These are phyloP conservation scores for Bacterosira constricta DNA, from an alignment of 108 stramenopile species.

Conservation along the genomic window DNA sequence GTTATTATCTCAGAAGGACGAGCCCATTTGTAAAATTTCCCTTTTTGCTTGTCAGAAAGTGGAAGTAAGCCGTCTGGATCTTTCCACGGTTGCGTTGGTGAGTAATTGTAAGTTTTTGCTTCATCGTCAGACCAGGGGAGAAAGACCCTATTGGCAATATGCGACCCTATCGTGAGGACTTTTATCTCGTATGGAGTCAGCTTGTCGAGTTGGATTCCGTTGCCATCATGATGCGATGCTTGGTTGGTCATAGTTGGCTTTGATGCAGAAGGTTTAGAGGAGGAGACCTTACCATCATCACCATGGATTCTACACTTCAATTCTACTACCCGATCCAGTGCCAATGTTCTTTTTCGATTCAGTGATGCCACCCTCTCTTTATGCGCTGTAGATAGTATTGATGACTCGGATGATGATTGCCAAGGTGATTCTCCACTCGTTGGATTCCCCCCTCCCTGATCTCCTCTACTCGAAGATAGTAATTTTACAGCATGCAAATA, in stretches of 20 bases:
- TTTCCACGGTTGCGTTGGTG: constrained; percentile 17
- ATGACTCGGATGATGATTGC: too few relatives aligned
- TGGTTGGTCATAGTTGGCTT: too few relatives aligned
- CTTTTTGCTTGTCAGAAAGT: constrained; percentile 64
- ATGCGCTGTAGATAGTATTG: background rate
- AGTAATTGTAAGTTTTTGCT: constrained; percentile 42
- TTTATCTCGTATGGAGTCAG: constrained; percentile 64
- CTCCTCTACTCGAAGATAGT: constrained; percentile 22
- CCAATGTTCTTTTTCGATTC: constrained; percentile 48
- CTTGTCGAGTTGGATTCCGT: background rate
- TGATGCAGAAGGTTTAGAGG: background rate
- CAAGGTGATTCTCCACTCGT: background rate
- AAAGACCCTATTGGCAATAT: constrained; percentile 65
- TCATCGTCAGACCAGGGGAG: constrained; percentile 83
- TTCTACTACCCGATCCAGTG: constrained; percentile 66
- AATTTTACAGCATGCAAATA: constrained; percentile 57
- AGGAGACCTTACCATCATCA: background rate
- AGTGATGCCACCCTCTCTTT: constrained; percentile 33
- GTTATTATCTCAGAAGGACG: constrained; percentile 69
- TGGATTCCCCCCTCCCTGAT: background rate
- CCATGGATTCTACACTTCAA: constrained; percentile 37
- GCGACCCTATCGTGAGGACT: constrained; percentile 63
- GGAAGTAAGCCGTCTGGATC: constrained; percentile 69
- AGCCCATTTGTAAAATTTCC: constrained; percentile 66
- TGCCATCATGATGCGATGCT: constrained; percentile 10